Evolutionary conservation across 176 grass and related monocot species (phyloP).

Genomic region (Oryza officinalis): DNA sequence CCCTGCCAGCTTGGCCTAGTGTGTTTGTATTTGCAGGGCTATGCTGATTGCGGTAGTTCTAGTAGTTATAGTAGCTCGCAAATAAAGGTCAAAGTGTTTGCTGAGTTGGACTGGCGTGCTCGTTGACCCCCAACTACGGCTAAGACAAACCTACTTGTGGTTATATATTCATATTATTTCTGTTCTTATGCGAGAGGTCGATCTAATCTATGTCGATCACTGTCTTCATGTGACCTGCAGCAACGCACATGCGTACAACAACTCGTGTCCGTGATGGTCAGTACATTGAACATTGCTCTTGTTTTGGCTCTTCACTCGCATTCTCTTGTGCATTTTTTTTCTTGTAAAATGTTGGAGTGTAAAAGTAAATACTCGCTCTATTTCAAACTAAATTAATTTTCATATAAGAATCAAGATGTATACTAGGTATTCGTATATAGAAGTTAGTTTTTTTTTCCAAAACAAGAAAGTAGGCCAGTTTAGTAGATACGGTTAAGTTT

Average conservation of each 20-base stretch:
- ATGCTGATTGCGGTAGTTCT: constrained; percentile 26
- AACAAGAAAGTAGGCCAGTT: no score
- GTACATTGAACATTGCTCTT: constrained; percentile 17
- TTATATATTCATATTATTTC: background rate
- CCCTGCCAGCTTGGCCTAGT: constrained; percentile 12
- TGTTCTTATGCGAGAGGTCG: background rate
- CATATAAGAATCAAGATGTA: no score
- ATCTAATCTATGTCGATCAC: constrained; percentile 23
- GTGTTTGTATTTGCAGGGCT: constrained; percentile 24
- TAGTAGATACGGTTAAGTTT: no score
- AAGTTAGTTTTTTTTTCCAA: no score
- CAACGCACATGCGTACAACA: constrained; percentile 21
- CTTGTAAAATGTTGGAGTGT: background rate
- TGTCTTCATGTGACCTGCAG: constrained; percentile 34
- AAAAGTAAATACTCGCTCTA: background rate
- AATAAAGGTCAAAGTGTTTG: constrained; percentile 32
- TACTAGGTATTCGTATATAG: no score
- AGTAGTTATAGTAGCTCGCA: background rate
- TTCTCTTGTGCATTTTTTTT: background rate
- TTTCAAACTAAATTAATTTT: no score
- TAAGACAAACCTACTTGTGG: constrained; percentile 21
- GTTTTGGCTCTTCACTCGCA: background rate
- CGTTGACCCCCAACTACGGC: constrained; percentile 40
- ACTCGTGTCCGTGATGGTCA: constrained; percentile 6
- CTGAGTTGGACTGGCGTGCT: constrained; percentile 32